A percentile compares a stretch with the other conserved stretches of the same genome.
These are phyloP conservation scores for Carallia pectinifolia DNA, from an alignment of 345 rosid species.

Conservation along the genomic window DNA sequence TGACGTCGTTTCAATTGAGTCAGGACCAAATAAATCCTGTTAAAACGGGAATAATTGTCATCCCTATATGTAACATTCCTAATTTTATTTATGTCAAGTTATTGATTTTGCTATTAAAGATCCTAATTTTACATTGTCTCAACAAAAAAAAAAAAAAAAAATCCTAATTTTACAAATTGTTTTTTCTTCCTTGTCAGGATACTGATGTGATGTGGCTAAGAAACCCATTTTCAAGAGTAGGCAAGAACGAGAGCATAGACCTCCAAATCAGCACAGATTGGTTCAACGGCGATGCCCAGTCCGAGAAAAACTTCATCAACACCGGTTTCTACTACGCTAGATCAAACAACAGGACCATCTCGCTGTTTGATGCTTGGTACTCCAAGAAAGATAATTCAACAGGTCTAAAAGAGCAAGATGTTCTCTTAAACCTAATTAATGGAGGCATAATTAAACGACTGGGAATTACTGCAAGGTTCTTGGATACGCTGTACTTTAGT, in stretches of 20 bases:
- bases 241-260: slow-evolving; percentile 16
- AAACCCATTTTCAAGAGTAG: slow-evolving; percentile 27
- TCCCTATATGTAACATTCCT: too few relatives aligned
- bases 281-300: slow-evolving; percentile 20
- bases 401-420: slow-evolving; percentile 31
- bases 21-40: too few relatives aligned
- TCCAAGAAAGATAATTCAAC: slow-evolving; percentile 18
- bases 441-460: slow-evolving; percentile 2
- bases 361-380: slow-evolving; percentile 26
- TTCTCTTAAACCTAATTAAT: not conserved
- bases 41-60: too few relatives aligned
- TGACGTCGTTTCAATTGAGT: too few relatives aligned
- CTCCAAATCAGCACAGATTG: slow-evolving; percentile 26
- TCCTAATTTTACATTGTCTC: too few relatives aligned
- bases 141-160: too few relatives aligned
- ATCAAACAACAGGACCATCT: slow-evolving; percentile 30
- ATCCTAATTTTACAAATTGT: not conserved
- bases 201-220: slow-evolving; percentile 28
- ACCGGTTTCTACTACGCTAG: slow-evolving; percentile 21
- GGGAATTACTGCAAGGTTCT: slow-evolving; percentile 14
- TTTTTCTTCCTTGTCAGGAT: slow-evolving; percentile 10
- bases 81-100: too few relatives aligned
- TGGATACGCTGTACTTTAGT: slow-evolving; percentile 23
- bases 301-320: slow-evolving; percentile 20
- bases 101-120: not conserved